Conservation (phyloP, 2,329 filamentous ascomycete genomes). For the Pyrenophora seminiperda region DNA sequence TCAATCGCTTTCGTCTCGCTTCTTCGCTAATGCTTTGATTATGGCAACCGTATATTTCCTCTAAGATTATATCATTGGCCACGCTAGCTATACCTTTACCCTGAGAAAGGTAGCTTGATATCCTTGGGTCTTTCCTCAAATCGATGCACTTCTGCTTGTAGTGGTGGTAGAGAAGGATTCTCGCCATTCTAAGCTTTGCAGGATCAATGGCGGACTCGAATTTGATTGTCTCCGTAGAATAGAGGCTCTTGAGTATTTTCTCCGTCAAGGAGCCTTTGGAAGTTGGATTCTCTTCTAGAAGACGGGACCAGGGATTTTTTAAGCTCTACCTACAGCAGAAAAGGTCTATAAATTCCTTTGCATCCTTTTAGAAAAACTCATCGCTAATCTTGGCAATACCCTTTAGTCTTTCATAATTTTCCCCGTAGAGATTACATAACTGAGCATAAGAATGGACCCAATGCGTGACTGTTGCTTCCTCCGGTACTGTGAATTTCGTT, state of each 20-base stretch:
- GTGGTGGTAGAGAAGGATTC: neutral
- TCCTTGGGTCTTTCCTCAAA: neutral
- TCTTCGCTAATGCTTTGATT: neutral
- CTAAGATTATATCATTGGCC: neutral
- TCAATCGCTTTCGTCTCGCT: neutral
- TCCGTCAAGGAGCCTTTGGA: neutral
- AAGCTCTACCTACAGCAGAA: neutral
- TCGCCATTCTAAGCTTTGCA: neutral
- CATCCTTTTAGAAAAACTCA: neutral
- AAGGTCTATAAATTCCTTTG: neutral
- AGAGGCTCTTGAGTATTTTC: neutral
- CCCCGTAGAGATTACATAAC: neutral
- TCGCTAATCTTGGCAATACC: neutral
- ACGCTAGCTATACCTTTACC: neutral
- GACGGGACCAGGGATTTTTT: neutral
- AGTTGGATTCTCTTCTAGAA: neutral
- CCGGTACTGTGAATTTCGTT: neutral
- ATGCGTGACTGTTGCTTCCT: neutral
- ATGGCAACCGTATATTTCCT: neutral
- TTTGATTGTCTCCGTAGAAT: neutral
- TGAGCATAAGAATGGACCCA: neutral
- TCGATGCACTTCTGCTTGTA: neutral
- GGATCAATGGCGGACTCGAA: neutral
- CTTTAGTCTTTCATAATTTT: neutral
- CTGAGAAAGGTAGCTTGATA: neutral